Evolutionary conservation across 352 stramenopile genomes (phyloP).

Genomic region (Pythium coloratum): DNA sequence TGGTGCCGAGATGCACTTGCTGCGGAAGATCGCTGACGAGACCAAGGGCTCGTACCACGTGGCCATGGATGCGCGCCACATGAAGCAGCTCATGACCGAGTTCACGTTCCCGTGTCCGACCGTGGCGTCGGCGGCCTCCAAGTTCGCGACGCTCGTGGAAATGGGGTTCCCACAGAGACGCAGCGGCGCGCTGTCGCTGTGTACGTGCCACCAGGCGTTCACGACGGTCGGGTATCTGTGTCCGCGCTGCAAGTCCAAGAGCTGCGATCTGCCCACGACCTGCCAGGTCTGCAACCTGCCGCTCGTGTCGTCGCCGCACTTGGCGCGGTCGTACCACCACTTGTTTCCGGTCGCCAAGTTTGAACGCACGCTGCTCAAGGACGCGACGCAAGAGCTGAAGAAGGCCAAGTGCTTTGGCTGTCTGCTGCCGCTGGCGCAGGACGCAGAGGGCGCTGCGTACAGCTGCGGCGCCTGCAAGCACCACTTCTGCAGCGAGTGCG

Average conservation of each 20-base stretch:
- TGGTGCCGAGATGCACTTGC: slow-evolving; percentile 92
- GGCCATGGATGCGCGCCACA: slow-evolving; percentile 91
- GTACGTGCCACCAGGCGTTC: slow-evolving; percentile 84
- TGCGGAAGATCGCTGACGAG: slow-evolving; percentile 85
- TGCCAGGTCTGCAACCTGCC: slow-evolving; percentile 97
- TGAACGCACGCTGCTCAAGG: slow-evolving; percentile 55
- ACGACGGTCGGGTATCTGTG: slow-evolving; percentile 93
- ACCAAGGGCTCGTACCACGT: slow-evolving; percentile 95
- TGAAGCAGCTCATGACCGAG: slow-evolving; percentile 90
- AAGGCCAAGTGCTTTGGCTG: slow-evolving; percentile 71
- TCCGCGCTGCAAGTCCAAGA: slow-evolving; percentile 93
- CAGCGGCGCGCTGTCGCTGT: slow-evolving; percentile 76
- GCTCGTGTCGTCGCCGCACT: slow-evolving; percentile 96
- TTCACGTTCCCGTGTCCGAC: slow-evolving; percentile 94
- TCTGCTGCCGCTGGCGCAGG: slow-evolving; percentile 48
- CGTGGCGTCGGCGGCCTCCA: slow-evolving; percentile 60
- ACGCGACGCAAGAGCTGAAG: slow-evolving; percentile 25
- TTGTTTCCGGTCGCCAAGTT: slow-evolving; percentile 97
- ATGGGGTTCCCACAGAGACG: slow-evolving; percentile 85
- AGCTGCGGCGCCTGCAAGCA: slow-evolving; percentile 90
- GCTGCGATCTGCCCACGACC: slow-evolving; percentile 93
- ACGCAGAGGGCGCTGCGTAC: slow-evolving; percentile 60
- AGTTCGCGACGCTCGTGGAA: slow-evolving; percentile 79
- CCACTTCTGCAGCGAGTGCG: slow-evolving; percentile 96
- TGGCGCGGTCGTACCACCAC: slow-evolving; percentile 98